These are phyloP conservation scores for Hordeum vulgare DNA, from an alignment of 176 grass and related monocot genomes.

Conservation along the genomic window DNA sequence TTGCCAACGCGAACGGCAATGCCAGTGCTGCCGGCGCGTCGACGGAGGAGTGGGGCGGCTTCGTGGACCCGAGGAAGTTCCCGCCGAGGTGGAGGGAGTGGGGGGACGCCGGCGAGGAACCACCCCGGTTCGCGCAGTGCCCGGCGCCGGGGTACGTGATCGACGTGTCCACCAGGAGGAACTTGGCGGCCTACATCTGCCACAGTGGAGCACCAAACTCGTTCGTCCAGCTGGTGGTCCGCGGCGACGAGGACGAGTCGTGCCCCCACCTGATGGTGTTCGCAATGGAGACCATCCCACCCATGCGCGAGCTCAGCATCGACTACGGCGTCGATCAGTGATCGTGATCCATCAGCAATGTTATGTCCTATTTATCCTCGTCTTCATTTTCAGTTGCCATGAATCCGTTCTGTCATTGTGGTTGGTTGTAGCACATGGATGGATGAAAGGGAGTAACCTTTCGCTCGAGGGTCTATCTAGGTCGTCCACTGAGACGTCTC, in stretches of 20 bases:
- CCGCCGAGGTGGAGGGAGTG: constrained; percentile 70
- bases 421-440: no score
- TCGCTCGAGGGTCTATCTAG: no score
- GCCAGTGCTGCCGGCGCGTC: background rate
- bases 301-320: constrained; percentile 71
- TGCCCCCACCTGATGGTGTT: constrained; percentile 76
- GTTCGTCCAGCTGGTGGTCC: constrained; percentile 58
- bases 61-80: constrained; percentile 46
- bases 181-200: constrained; percentile 66
- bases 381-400: no score
- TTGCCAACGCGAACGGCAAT: no score
- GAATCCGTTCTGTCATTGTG: no score
- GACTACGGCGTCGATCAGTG: constrained; percentile 57
- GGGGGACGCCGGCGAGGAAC: constrained; percentile 40
- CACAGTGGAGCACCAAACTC: constrained; percentile 64
- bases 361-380: no score
- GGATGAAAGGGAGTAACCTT: no score
- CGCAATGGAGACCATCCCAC: constrained; percentile 86
- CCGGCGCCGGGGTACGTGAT: constrained; percentile 33
- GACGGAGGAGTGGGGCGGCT: background rate
- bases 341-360: background rate
- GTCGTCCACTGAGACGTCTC: no score
- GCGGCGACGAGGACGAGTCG: constrained; percentile 34
- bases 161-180: constrained; percentile 63
- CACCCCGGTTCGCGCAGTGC: constrained; percentile 1